Evolutionary conservation across 495 filamentous ascomycete genomes (phyloP).

Genomic region (Peziza echinospora): DNA sequence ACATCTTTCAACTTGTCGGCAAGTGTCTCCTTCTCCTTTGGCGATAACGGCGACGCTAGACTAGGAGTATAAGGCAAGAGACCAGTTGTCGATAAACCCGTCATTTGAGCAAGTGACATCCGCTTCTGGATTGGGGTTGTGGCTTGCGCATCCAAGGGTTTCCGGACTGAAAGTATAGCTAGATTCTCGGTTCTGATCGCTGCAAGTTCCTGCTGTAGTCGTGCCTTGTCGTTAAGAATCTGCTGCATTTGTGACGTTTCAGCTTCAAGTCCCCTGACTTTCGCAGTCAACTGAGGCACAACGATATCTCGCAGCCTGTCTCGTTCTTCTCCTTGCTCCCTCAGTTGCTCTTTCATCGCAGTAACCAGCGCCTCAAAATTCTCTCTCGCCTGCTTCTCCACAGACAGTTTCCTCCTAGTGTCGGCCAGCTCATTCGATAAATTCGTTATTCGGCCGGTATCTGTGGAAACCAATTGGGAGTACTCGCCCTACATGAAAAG

Average conservation of each 20-base stretch:
- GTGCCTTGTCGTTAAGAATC: slow-evolving; percentile 49
- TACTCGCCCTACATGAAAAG: neutral
- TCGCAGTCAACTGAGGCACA: slow-evolving; percentile 46
- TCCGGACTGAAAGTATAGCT: slow-evolving; percentile 17
- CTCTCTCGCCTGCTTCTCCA: slow-evolving; percentile 73
- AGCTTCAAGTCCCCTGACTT: slow-evolving; percentile 55
- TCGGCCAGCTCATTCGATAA: slow-evolving; percentile 64
- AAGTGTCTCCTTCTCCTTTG: slow-evolving; percentile 32
- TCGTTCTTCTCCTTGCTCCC: slow-evolving; percentile 63
- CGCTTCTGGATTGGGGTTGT: neutral
- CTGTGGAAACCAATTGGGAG: slow-evolving; percentile 10
- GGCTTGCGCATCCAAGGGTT: neutral
- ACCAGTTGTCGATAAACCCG: slow-evolving; percentile 1
- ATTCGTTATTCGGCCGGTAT: slow-evolving; percentile 40
- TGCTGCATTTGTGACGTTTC: slow-evolving; percentile 44
- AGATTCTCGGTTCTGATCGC: slow-evolving; percentile 47
- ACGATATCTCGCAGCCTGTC: slow-evolving; percentile 81
- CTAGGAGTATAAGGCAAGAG: neutral
- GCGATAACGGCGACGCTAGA: neutral
- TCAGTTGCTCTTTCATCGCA: slow-evolving; percentile 61
- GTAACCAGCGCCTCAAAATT: slow-evolving; percentile 82
- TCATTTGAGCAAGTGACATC: neutral
- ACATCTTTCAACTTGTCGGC: slow-evolving; percentile 76
- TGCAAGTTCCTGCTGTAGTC: slow-evolving; percentile 62
- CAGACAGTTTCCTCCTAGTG: slow-evolving; percentile 52